Conservation (phyloP, 2,329 filamentous ascomycete genomes). For the Parascedosporium putredinis region DNA sequence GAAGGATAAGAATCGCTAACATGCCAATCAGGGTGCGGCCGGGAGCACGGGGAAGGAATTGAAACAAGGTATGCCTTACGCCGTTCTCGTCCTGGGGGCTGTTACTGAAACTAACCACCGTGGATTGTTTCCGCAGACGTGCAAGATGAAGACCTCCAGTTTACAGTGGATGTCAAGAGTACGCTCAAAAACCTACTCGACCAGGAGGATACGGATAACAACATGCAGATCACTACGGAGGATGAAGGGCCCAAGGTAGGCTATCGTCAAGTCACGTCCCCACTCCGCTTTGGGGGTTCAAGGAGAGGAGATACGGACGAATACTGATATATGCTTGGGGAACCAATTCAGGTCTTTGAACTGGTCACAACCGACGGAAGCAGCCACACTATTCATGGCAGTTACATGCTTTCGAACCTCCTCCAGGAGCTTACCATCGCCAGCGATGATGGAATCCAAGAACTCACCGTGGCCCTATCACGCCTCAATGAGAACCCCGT, state of each 20-base stretch:
- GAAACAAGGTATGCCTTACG: background rate
- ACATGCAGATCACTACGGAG: conserved; percentile 97
- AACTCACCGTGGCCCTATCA: conserved; percentile 83
- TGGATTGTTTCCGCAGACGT: background rate
- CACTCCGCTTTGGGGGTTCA: conserved; percentile 19
- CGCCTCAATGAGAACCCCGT: conserved; percentile 94
- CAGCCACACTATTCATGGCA: conserved; percentile 80
- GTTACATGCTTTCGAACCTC: conserved; percentile 94
- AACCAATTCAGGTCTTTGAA: background rate
- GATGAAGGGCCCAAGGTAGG: conserved; percentile 81
- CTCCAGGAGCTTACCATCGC: conserved; percentile 90
- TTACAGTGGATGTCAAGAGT: conserved; percentile 75
- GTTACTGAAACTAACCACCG: background rate
- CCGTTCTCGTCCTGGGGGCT: background rate
- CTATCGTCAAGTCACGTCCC: no score
- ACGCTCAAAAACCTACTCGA: conserved; percentile 70
- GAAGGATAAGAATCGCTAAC: conserved; percentile 50
- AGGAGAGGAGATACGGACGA: background rate
- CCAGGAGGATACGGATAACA: conserved; percentile 86
- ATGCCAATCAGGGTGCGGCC: conserved; percentile 52
- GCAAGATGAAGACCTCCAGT: conserved; percentile 24
- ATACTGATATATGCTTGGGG: background rate
- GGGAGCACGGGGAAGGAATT: conserved; percentile 24
- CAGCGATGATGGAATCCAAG: conserved; percentile 78
- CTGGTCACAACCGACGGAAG: background rate